Percentiles rank a stretch among this genome's conserved stretches.
phyloP scores from a whole-genome alignment of 2,329 filamentous ascomycete species.

The Metarhizium brunneum region DNA sequence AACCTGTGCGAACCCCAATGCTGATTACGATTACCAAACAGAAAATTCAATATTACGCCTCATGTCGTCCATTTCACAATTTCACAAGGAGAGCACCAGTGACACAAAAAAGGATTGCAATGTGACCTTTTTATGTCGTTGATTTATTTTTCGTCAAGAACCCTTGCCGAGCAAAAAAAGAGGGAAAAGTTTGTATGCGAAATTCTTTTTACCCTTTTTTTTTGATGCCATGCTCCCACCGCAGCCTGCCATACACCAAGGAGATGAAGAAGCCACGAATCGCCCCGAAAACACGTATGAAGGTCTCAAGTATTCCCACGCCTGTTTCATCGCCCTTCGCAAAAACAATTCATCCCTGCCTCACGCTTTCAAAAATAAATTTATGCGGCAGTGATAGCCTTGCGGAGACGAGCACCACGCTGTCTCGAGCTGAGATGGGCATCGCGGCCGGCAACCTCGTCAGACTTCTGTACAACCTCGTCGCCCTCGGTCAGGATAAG shows the following conservation, averaged over 20 bases:
- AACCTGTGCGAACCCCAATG: too few species aligned
- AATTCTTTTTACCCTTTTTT: conserved; percentile 18
- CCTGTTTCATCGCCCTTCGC: conserved; percentile 2
- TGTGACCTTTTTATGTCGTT: conserved; percentile 3
- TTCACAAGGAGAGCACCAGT: background rate
- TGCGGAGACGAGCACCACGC: conserved; percentile 62
- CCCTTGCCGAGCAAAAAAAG: conserved; percentile 20
- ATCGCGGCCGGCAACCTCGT: conserved; percentile 67
- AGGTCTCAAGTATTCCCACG: conserved; percentile 7
- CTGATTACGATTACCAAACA: background rate
- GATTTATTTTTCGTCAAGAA: conserved; percentile 27
- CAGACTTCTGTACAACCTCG: conserved; percentile 89
- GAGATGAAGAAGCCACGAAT: conserved; percentile 30
- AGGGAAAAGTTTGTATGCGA: conserved; percentile 20
- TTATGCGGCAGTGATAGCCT: conserved; percentile 58
- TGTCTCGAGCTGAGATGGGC: conserved; percentile 80
- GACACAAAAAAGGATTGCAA: background rate
- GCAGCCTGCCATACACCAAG: conserved; percentile 29
- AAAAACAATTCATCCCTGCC: conserved; percentile 5
- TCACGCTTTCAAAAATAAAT: conserved; percentile 13
- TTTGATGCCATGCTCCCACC: conserved; percentile 28
- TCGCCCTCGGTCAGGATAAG: conserved; percentile 97
- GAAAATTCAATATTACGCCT: background rate
- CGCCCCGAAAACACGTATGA: conserved; percentile 10
- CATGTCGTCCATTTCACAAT: background rate